Evolutionary conservation across 257 asterid genomes (phyloP), one percentile per base, ranked within the genome.

Genomic region (Echites panduratus): DNA sequence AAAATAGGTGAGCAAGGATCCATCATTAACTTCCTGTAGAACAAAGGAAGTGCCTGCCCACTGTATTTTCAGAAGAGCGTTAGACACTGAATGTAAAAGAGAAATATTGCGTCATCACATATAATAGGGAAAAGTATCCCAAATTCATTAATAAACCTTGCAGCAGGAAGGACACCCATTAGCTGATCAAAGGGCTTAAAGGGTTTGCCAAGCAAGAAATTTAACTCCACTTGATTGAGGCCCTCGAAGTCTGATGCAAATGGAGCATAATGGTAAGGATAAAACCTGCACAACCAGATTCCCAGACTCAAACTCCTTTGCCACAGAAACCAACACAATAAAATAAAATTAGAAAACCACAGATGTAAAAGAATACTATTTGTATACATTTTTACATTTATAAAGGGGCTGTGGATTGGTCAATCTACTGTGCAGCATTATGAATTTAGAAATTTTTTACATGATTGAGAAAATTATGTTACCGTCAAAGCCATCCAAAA

Each of bases 91-190:
- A 24, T 27, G n/a, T 57, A 14, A 8, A 43, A 56, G 27, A 5
- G 17, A 57, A 29, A 50, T 14, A 2, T 19, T 13, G 12, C 0
- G 26, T 20, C 20, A n/a, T n/a, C 9, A 3, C 35, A 32, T 8
- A 50, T 50, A 2, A 58, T 53, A 27, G 16, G 44, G 20, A n/a
- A 14, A 47, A 20, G 48, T 6, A 6, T 16, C 9, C 66, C 19
- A 48, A 63, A 19, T 61, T 49, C 41, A 68, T 68, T 35, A 26
- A 43, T 66, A 80, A 62, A 88, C 95, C 95, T 88, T 68, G 91
- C 91, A 79, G 95, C 90, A 70, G 95, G 95, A 68, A 88, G 87
- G 74, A 88, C 95, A 9, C 86, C 86, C 95, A 88, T 86, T 73
- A 88, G 80, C 80, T 88, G 95, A 82, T 83, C 84, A 52, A 88